phyloP scores from a whole-genome alignment of 768 basidiomycete genomes.

The Termitomyces sp. region DNA sequence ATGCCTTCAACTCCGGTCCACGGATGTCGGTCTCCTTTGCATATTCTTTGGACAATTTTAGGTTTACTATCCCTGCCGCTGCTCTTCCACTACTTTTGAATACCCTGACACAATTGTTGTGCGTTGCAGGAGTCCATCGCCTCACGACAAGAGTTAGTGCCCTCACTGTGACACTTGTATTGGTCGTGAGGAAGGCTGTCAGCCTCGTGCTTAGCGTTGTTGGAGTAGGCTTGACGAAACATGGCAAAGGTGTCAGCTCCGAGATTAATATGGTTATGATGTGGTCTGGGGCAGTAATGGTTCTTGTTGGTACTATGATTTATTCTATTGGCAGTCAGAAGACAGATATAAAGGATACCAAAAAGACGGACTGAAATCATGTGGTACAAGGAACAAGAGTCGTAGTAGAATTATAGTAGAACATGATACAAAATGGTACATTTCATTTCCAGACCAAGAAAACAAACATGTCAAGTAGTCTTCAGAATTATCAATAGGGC shows the following conservation, averaged over 20 bases:
- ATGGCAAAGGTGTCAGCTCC: slow-evolving; percentile 15
- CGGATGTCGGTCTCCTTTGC: slow-evolving; percentile 14
- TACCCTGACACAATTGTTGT: slow-evolving; percentile 79
- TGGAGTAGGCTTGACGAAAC: slow-evolving; percentile 26
- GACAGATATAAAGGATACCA: slow-evolving; percentile 16
- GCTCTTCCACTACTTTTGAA: slow-evolving; percentile 66
- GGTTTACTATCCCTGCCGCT: slow-evolving; percentile 45
- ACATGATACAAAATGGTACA: background rate
- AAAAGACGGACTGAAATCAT: slow-evolving; percentile 6
- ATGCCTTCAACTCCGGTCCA: slow-evolving; percentile 34
- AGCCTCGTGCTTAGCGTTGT: slow-evolving; percentile 71
- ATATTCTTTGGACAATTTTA: background rate
- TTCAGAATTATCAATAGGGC: background rate
- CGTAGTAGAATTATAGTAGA: background rate
- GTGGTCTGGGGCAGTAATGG: slow-evolving; percentile 66
- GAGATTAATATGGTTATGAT: slow-evolving; percentile 41
- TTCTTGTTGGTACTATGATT: slow-evolving; percentile 64
- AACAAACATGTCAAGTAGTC: no score
- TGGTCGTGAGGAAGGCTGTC: slow-evolving; percentile 77
- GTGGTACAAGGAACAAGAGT: background rate
- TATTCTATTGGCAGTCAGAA: slow-evolving; percentile 47
- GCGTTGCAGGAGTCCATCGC: slow-evolving; percentile 82
- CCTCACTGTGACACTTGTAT: slow-evolving; percentile 72
- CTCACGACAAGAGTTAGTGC: slow-evolving; percentile 73
- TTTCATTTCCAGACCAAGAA: background rate